Evolutionary conservation across 257 asterid genomes (phyloP), one percentile per base, ranked within the genome.

Genomic region (Solanum piurae): DNA sequence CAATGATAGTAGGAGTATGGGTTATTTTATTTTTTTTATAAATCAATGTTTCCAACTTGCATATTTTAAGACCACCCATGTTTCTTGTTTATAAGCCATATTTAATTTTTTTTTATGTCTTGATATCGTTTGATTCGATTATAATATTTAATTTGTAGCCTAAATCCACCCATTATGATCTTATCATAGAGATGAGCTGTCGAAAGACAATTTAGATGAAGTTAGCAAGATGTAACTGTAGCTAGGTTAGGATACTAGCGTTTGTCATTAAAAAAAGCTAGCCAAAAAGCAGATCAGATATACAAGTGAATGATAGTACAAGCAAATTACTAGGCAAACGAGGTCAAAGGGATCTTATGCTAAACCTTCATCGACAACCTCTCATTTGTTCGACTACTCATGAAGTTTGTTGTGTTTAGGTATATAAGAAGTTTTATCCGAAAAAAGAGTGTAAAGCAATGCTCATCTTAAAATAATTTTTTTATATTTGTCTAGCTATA

Each of bases 271-370:
- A 60, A 21, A 55, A 8, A 21, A 8, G 1, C 29, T 9, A 3
- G 6, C 6, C 2, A 60, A 0, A 60, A 21, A 9, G 27, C 6
- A 21, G 0, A 0, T 60, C 12, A 60, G 3, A 8, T 21, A 60
- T 16, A 52, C 6, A 52, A 13, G 0, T 52, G 29, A 0, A 21
- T 21, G 6, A 58, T 21, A 9, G 68, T 60, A 21, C 13, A 21
- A 60, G 13, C 6, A 60, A 60, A 23, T 12, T 21, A 60, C 5
- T 21, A 21, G 2, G 6, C 2, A 5, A 8, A 23, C 6, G 12
- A 60, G 69, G 29, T 60, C 5, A 2, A 60, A 60, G 29, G 69
- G 29, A 9, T 60, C 29, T 60, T 60, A 55, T 55, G 6, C 29
- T 9, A 23, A 60, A 60, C 69, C 29, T 23, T 52, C 62, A 52